Conservation (phyloP, 305 asterid species). For the Andrographis paniculata region DNA sequence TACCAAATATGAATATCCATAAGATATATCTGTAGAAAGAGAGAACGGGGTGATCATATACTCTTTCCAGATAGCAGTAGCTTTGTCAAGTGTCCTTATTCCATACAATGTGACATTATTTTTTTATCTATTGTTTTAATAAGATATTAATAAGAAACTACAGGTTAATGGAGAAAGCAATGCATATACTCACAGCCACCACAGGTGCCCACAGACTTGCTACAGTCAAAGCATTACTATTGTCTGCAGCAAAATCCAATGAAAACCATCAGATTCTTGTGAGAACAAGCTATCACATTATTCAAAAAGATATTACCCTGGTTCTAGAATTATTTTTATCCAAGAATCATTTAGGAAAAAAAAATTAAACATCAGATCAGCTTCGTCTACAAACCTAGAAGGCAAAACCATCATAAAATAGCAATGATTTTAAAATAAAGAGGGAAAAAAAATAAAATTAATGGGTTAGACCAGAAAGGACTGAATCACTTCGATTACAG, state of each 20-base stretch:
- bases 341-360: too few relatives aligned
- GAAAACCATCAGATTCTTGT: constrained; percentile 11
- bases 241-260: constrained; percentile 50
- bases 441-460: too few relatives aligned
- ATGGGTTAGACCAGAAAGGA: too few relatives aligned
- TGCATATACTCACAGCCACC: constrained; percentile 72
- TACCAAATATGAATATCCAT: constrained; percentile 99
- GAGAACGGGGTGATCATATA: constrained; percentile 4
- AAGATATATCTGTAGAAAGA: constrained; percentile 59
- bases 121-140: constrained; percentile 2
- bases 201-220: constrained; percentile 96
- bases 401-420: too few relatives aligned
- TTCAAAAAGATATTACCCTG: neutral
- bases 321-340: too few relatives aligned
- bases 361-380: too few relatives aligned
- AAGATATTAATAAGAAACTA: constrained; percentile 1
- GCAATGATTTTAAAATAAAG: too few relatives aligned
- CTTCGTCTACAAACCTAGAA: too few relatives aligned
- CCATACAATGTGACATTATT: neutral
- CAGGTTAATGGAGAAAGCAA: constrained; percentile 9
- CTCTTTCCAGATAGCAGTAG: neutral
- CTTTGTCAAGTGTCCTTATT: too few relatives aligned
- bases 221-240: constrained; percentile 60
- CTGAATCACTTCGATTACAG: too few relatives aligned
- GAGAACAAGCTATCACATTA: neutral